phyloP scores from a whole-genome alignment of 2,329 filamentous ascomycete species.

The Phialophora tarda region DNA sequence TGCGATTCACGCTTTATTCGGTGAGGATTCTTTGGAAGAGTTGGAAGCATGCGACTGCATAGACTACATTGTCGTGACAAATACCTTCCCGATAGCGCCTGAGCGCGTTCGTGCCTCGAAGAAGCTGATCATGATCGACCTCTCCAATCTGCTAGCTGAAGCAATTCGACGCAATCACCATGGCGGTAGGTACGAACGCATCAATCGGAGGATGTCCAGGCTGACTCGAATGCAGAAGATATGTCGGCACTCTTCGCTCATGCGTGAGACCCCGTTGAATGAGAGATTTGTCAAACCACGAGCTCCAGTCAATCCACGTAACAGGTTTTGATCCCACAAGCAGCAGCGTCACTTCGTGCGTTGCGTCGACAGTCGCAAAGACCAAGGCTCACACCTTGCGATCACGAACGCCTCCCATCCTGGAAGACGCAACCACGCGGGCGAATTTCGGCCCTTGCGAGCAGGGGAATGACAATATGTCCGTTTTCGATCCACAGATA shows the following conservation, averaged over 20 bases:
- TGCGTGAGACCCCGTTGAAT: conserved; percentile 55
- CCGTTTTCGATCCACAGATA: neutral
- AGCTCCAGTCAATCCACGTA: neutral
- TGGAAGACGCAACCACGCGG: neutral
- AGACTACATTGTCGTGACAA: conserved; percentile 91
- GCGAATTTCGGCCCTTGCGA: neutral
- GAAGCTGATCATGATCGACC: conserved; percentile 88
- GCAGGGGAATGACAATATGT: neutral
- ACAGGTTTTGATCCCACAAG: neutral
- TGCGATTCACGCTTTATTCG: conserved; percentile 94
- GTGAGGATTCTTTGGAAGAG: conserved; percentile 84
- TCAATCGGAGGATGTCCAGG: neutral
- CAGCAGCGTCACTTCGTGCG: neutral
- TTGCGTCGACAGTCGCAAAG: conserved; percentile 1
- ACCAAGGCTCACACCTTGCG: neutral
- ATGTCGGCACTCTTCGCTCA: conserved; percentile 66
- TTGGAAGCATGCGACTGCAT: conserved; percentile 93
- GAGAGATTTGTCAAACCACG: neutral
- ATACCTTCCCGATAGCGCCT: conserved; percentile 89
- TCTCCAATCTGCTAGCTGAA: conserved; percentile 86
- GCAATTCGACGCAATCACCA: conserved; percentile 96
- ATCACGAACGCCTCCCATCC: neutral
- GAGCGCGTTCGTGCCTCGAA: conserved; percentile 71
- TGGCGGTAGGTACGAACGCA: conserved; percentile 75
- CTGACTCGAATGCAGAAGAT: conserved; percentile 44